Percentiles rank a stretch among this genome's conserved stretches.
Evolutionary conservation across 2,329 filamentous ascomycete genomes (phyloP).

Genomic region (Fusarium albosuccineum): DNA sequence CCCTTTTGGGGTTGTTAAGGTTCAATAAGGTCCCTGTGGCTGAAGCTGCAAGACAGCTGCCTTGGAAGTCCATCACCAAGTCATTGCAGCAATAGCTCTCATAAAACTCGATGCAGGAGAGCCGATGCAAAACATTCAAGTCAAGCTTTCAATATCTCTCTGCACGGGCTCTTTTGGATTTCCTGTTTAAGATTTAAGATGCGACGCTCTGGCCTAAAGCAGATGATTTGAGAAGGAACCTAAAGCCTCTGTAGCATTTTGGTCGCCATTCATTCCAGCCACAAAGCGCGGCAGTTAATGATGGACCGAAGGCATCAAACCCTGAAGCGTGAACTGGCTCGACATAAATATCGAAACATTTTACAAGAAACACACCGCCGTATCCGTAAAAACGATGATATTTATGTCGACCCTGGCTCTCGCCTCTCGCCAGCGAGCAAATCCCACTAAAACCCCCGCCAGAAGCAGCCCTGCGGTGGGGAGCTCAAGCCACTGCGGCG

Average conservation of each 20-base stretch:
- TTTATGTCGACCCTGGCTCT: too few relatives aligned
- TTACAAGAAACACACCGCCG: too few relatives aligned
- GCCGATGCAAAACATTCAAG: background rate
- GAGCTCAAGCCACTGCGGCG: conserved; percentile 37
- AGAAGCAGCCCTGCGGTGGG: conserved; percentile 17
- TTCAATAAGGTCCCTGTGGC: background rate
- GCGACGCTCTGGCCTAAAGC: background rate
- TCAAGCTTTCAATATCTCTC: background rate
- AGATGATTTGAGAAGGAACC: background rate
- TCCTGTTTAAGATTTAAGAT: too few relatives aligned
- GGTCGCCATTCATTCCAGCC: background rate
- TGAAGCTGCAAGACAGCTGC: background rate
- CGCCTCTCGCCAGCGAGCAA: background rate
- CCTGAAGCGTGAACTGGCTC: too few relatives aligned
- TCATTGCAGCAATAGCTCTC: too few relatives aligned
- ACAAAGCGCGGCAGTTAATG: background rate
- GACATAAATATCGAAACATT: too few relatives aligned
- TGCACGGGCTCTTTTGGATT: too few relatives aligned
- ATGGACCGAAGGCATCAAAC: background rate
- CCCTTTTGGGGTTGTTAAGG: too few relatives aligned
- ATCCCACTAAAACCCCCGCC: conserved; percentile 29
- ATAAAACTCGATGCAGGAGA: background rate
- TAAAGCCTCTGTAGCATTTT: background rate
- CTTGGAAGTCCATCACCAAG: too few relatives aligned
- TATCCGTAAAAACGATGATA: too few relatives aligned